Evolutionary conservation across 345 rosid species (phyloP).

Genomic region (Syzygium oleosum): DNA sequence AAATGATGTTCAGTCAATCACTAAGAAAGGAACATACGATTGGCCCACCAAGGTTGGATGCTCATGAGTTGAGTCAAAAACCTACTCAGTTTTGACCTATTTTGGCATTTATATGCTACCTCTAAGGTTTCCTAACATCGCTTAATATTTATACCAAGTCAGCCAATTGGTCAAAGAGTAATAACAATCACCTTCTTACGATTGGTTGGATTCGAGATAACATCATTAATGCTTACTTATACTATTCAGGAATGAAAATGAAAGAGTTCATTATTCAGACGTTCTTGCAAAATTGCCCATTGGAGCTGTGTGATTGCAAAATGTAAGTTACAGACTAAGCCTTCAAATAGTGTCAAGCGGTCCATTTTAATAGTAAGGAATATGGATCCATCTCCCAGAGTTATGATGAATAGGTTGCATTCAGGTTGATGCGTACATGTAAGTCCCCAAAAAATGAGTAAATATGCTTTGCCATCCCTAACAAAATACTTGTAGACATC

Average conservation of each 20-base stretch:
- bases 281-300: not conserved
- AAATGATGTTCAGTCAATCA: not conserved
- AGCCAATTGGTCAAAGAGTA: not conserved
- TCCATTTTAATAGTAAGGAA: not conserved
- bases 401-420: not conserved
- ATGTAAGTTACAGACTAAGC: not conserved
- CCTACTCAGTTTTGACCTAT: not conserved
- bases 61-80: not conserved
- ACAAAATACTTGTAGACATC: not conserved
- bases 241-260: not conserved
- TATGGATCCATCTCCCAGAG: not conserved
- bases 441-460: not conserved
- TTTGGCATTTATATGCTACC: not conserved
- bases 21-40: not conserved
- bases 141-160: not conserved
- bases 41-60: not conserved
- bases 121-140: not conserved
- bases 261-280: not conserved
- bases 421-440: not conserved
- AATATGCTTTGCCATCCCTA: not conserved
- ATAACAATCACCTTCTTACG: not conserved
- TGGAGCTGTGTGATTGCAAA: not conserved
- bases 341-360: not conserved
- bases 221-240: not conserved
- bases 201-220: not conserved